These are phyloP conservation scores for Breviolum minutum DNA, from an alignment of 73 alveolate genomes.

Conservation along the genomic window DNA sequence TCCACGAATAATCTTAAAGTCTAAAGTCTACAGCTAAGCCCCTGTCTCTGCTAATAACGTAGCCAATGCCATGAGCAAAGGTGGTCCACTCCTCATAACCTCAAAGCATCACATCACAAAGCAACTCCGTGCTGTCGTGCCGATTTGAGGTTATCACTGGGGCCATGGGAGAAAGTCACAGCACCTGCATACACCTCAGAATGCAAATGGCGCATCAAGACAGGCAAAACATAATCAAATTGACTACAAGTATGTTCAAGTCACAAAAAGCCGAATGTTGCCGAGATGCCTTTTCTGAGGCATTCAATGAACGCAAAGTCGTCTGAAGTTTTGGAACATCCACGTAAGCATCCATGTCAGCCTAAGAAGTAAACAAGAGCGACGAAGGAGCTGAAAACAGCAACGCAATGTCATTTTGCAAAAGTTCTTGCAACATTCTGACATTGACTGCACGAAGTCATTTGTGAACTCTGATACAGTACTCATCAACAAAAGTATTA, in stretches of 20 bases:
- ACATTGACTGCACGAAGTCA: no score
- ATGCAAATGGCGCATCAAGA: neutral
- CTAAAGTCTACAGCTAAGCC: neutral
- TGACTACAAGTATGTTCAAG: neutral
- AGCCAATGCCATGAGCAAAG: constrained; percentile 81
- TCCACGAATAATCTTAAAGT: neutral
- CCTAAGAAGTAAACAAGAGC: neutral
- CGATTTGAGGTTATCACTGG: neutral
- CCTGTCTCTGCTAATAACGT: constrained; percentile 38
- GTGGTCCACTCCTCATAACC: constrained; percentile 58
- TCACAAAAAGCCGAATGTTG: neutral
- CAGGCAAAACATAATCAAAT: neutral
- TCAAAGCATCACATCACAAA: neutral
- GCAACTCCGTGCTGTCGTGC: neutral
- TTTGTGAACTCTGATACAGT: no score
- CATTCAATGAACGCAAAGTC: constrained; percentile 45
- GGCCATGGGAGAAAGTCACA: constrained; percentile 56
- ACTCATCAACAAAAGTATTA: no score
- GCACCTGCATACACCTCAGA: constrained; percentile 55
- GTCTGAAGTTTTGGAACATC: constrained; percentile 31
- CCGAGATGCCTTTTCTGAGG: constrained; percentile 16
- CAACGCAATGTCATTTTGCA: no score
- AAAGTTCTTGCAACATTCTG: no score
- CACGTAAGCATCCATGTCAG: constrained; percentile 88
- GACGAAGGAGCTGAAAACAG: no score